Evolutionary conservation across 495 filamentous ascomycete genomes (phyloP).

Genomic region (Penicillium atrosanguineum): DNA sequence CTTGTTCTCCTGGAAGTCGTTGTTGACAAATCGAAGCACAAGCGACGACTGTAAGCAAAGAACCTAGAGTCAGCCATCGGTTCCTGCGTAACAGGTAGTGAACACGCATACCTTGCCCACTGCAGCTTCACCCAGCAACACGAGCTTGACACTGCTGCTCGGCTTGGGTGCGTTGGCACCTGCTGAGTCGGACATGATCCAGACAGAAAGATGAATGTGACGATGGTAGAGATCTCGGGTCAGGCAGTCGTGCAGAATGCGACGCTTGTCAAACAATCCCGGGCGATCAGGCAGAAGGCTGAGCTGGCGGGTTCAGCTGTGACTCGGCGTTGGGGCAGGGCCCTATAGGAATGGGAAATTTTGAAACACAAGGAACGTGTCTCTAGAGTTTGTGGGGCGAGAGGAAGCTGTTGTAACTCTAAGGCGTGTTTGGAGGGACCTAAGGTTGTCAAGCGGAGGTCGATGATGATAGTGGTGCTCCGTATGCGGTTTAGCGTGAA

Average conservation of each 20-base stretch:
- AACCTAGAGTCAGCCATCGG: slow-evolving; percentile 18
- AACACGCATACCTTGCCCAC: slow-evolving; percentile 82
- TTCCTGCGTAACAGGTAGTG: slow-evolving; percentile 4
- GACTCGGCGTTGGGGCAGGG: slow-evolving; percentile 8
- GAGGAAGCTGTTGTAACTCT: slow-evolving; percentile 17
- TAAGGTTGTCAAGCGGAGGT: slow-evolving; percentile 28
- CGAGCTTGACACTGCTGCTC: slow-evolving; percentile 98
- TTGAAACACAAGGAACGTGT: background rate
- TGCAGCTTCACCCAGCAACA: slow-evolving; percentile 93
- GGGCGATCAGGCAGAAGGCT: slow-evolving; percentile 26
- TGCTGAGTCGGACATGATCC: slow-evolving; percentile 44
- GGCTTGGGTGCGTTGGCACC: slow-evolving; percentile 75
- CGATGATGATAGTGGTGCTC: slow-evolving; percentile 26
- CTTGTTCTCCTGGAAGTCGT: slow-evolving; percentile 99
- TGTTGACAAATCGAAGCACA: slow-evolving; percentile 97
- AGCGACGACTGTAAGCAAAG: slow-evolving; percentile 74
- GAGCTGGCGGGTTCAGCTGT: slow-evolving; percentile 26
- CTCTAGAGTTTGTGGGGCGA: slow-evolving; percentile 7
- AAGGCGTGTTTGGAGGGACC: slow-evolving; percentile 7
- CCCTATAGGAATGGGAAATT: slow-evolving; percentile 7
- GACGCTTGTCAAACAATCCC: slow-evolving; percentile 25
- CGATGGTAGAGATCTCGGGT: slow-evolving; percentile 17
- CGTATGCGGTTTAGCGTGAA: slow-evolving; percentile 29
- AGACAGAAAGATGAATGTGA: slow-evolving; percentile 1
- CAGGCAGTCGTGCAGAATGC: slow-evolving; percentile 34